A percentile compares a stretch with the other conserved stretches of the same genome.
These are phyloP conservation scores for Platanthera zijinensis DNA, from an alignment of 106 monocot species.

Conservation along the genomic window DNA sequence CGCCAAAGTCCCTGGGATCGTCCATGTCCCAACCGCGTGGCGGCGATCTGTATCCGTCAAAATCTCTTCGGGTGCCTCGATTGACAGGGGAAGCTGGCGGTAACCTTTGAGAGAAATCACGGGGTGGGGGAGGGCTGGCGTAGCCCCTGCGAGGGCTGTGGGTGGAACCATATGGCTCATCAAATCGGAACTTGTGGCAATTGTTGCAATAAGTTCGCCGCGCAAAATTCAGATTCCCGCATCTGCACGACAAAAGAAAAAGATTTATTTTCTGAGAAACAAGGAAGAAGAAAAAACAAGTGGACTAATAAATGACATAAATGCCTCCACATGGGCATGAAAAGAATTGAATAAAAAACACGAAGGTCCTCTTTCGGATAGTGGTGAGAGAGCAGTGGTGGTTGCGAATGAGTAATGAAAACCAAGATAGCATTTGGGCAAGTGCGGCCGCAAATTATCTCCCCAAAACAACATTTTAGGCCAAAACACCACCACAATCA, in stretches of 20 bases:
- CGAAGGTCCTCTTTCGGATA: too few species aligned
- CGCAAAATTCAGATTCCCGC: constrained; percentile 93
- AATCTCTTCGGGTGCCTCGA: constrained; percentile 27
- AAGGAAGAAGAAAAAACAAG: background rate
- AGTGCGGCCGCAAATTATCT: too few species aligned
- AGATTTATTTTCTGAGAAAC: background rate
- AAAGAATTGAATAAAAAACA: too few species aligned
- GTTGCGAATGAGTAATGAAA: too few species aligned
- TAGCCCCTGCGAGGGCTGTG: constrained; percentile 33
- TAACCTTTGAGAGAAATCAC: constrained; percentile 14
- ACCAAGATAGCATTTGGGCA: too few species aligned
- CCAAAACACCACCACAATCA: too few species aligned
- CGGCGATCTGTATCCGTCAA: constrained; percentile 37
- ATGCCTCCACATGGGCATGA: background rate
- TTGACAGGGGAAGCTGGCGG: constrained; percentile 12
- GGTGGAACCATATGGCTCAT: constrained; percentile 10
- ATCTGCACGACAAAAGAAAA: constrained; percentile 28
- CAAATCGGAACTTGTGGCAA: constrained; percentile 51
- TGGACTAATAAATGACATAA: background rate
- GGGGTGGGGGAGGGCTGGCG: constrained; percentile 20
- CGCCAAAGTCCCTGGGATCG: constrained; percentile 20
- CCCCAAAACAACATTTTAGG: too few species aligned
- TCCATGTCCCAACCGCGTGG: constrained; percentile 37
- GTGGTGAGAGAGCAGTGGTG: too few species aligned
- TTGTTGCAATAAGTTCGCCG: constrained; percentile 64